A percentile compares a stretch with the other conserved stretches of the same genome.
These are phyloP conservation scores for Colletotrichum sp. DNA, from an alignment of 2,329 filamentous ascomycete species.

Conservation along the genomic window DNA sequence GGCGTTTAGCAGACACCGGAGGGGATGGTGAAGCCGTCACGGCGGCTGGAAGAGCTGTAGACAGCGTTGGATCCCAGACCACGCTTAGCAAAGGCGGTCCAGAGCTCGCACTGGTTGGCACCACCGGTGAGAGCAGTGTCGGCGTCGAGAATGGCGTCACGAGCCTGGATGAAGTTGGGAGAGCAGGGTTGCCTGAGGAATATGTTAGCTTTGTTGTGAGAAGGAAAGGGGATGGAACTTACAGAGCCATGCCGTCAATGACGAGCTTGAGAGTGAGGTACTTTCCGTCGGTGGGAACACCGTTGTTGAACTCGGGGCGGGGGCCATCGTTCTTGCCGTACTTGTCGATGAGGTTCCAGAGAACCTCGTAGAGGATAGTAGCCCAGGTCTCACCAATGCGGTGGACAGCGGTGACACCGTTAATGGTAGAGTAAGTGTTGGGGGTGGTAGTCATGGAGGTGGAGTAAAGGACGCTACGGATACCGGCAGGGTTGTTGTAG, in stretches of 20 bases:
- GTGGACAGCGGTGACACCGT: slow-evolving; percentile 47
- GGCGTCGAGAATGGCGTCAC: slow-evolving; percentile 62
- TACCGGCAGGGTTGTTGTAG: slow-evolving; percentile 45
- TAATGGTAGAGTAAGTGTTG: slow-evolving; percentile 50
- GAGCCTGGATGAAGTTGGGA: slow-evolving; percentile 57
- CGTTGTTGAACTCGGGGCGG: slow-evolving; percentile 46
- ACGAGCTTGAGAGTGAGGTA: slow-evolving; percentile 59
- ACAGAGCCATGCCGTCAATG: slow-evolving; percentile 54
- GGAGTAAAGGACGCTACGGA: slow-evolving; percentile 56
- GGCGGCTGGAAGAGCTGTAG: slow-evolving; percentile 31
- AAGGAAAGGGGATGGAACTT: slow-evolving; percentile 6
- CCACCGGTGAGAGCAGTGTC: slow-evolving; percentile 57
- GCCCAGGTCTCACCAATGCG: slow-evolving; percentile 58
- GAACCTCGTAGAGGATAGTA: slow-evolving; percentile 57
- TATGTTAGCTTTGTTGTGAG: not conserved
- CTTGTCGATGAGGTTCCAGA: slow-evolving; percentile 64
- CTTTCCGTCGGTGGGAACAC: slow-evolving; percentile 57
- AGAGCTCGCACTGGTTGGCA: slow-evolving; percentile 55
- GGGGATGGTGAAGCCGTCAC: slow-evolving; percentile 35
- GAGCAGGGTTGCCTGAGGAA: slow-evolving; percentile 55
- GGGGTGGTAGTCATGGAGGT: slow-evolving; percentile 56
- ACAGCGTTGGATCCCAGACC: slow-evolving; percentile 50
- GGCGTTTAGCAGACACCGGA: slow-evolving; percentile 23
- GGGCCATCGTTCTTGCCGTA: slow-evolving; percentile 53
- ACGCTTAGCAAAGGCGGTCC: slow-evolving; percentile 62